Conservation (phyloP, 176 grass and related monocot species). For the Leersia perrieri region DNA sequence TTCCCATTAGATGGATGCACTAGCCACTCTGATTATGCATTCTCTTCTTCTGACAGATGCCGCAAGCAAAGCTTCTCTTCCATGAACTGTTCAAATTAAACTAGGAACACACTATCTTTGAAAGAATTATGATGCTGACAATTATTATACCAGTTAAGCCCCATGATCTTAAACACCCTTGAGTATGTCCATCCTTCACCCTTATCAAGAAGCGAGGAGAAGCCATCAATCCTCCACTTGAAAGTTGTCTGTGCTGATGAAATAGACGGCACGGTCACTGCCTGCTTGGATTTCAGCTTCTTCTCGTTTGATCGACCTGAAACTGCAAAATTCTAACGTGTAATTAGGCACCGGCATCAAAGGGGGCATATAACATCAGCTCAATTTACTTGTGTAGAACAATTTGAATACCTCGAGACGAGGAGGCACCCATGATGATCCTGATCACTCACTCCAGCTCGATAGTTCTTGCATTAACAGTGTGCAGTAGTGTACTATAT, state of each 20-base stretch:
- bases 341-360: no score
- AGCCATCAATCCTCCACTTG: slow-evolving; percentile 51
- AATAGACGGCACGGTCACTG: neutral
- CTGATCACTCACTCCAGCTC: no score
- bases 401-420: no score
- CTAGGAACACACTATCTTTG: no score
- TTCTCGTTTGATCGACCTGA: slow-evolving; percentile 10
- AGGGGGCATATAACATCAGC: no score
- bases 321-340: neutral
- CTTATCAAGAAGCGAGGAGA: slow-evolving; percentile 36
- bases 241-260: neutral
- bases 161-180: slow-evolving; percentile 27
- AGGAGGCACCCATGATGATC: no score
- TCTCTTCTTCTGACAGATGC: neutral
- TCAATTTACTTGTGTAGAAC: no score
- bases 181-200: slow-evolving; percentile 38
- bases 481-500: no score
- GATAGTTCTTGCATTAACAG: no score
- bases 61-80: neutral
- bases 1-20: neutral
- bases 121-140: no score
- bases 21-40: neutral
- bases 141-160: slow-evolving; percentile 21
- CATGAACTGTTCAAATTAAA: neutral
- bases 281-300: neutral